A percentile compares a stretch with the other conserved stretches of the same genome.
Conservation (phyloP, 2,329 filamentous ascomycete genomes). For the Cordyceps farinosa region DNA sequence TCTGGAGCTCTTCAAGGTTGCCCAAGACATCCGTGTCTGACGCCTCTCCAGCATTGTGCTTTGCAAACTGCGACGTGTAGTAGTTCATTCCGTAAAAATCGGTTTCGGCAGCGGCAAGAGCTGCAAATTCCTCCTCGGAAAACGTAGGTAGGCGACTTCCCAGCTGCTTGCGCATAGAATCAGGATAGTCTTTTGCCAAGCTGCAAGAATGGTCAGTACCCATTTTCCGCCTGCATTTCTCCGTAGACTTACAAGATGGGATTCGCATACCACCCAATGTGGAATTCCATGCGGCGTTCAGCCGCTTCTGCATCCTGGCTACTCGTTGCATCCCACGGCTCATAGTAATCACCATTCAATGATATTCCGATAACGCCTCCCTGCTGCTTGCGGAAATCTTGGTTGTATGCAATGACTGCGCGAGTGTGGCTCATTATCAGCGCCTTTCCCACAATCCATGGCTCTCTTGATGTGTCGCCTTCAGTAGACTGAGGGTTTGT, state of each 20-base stretch:
- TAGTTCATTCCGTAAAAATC: slow-evolving; percentile 42
- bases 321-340: slow-evolving; percentile 32
- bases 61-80: slow-evolving; percentile 37
- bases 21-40: slow-evolving; percentile 31
- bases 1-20: slow-evolving; percentile 32
- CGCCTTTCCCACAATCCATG: slow-evolving; percentile 35
- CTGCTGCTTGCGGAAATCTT: slow-evolving; percentile 30
- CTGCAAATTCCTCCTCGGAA: slow-evolving; percentile 25
- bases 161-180: slow-evolving; percentile 35
- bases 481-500: slow-evolving; percentile 26
- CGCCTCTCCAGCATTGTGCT: slow-evolving; percentile 25
- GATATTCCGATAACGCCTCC: slow-evolving; percentile 34
- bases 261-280: slow-evolving; percentile 39
- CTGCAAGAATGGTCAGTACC: slow-evolving; percentile 14
- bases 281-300: slow-evolving; percentile 35
- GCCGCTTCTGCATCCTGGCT: slow-evolving; percentile 29
- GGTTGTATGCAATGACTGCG: slow-evolving; percentile 31
- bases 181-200: slow-evolving; percentile 32
- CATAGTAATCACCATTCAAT: slow-evolving; percentile 37
- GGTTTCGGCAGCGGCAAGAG: slow-evolving; percentile 25
- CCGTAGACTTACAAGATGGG: slow-evolving; percentile 33
- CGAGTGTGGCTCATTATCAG: slow-evolving; percentile 36
- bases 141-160: slow-evolving; percentile 31
- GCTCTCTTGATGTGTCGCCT: slow-evolving; percentile 35
- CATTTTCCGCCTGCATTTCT: not conserved